A percentile compares a stretch with the other conserved stretches of the same genome.
phyloP scores from a whole-genome alignment of 805 yeast species.

The Clavispora fructus region DNA sequence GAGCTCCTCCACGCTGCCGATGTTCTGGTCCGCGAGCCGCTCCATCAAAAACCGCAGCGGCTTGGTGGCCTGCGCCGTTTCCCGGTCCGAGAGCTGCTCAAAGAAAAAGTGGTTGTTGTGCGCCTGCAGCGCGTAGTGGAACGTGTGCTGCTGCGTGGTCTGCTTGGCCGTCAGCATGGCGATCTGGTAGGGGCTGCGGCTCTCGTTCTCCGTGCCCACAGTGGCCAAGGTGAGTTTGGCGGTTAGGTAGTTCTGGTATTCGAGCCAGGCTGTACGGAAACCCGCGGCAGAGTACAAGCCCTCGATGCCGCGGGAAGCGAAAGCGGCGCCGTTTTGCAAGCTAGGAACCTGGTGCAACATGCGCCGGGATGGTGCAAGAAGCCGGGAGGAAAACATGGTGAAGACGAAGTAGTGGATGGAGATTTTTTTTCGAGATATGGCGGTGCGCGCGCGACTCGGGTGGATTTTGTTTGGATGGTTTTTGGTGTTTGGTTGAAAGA shows the following conservation, averaged over 20 bases:
- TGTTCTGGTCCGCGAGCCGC: constrained; percentile 30
- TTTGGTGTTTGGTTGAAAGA: background rate
- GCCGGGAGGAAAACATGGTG: constrained; percentile 3
- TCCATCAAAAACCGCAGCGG: constrained; percentile 37
- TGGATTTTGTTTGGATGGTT: background rate
- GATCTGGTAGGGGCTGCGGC: constrained; percentile 69
- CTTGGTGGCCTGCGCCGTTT: constrained; percentile 26
- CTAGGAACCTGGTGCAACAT: constrained; percentile 60
- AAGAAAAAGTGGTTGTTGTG: constrained; percentile 90
- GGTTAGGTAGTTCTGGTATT: constrained; percentile 66
- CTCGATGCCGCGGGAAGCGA: constrained; percentile 45
- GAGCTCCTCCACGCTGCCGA: constrained; percentile 43
- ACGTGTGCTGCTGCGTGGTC: constrained; percentile 61
- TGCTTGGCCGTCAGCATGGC: constrained; percentile 61
- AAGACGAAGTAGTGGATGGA: background rate
- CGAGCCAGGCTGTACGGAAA: constrained; percentile 71
- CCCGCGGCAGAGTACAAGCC: constrained; percentile 65
- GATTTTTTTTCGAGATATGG: background rate
- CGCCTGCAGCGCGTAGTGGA: constrained; percentile 85
- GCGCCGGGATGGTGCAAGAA: background rate
- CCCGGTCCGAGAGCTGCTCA: constrained; percentile 46
- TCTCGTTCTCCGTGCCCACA: constrained; percentile 74
- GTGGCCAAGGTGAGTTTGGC: constrained; percentile 59
- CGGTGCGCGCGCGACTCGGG: constrained; percentile 1
- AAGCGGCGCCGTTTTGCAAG: constrained; percentile 38